Conservation (phyloP, 192 early-diverging fungal genomes). For the Mortierella claussenii region DNA sequence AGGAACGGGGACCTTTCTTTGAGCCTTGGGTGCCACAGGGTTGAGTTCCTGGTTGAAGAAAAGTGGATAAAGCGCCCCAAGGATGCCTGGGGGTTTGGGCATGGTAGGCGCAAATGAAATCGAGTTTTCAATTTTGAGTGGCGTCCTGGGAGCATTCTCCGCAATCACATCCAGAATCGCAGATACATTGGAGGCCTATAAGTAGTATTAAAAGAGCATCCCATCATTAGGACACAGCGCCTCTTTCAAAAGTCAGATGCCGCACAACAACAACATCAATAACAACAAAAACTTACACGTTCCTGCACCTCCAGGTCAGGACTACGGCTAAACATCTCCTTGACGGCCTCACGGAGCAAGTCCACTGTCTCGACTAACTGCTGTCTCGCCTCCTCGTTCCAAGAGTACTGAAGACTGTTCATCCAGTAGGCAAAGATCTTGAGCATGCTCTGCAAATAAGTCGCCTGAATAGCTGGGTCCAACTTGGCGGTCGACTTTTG, state of each 20-base stretch:
- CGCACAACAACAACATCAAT: too few species aligned
- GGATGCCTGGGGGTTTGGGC: constrained; percentile 58
- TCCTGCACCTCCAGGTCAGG: constrained; percentile 86
- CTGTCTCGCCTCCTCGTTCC: constrained; percentile 60
- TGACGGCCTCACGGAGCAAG: constrained; percentile 59
- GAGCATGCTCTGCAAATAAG: constrained; percentile 76
- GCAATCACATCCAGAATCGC: constrained; percentile 63
- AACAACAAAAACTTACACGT: constrained; percentile 55
- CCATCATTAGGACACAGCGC: too few species aligned
- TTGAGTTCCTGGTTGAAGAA: constrained; percentile 89
- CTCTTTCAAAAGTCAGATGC: too few species aligned
- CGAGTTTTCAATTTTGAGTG: constrained; percentile 44
- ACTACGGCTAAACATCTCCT: constrained; percentile 58
- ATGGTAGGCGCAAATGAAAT: constrained; percentile 35
- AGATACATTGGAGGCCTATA: constrained; percentile 60
- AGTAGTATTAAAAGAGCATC: too few species aligned
- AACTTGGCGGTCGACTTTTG: constrained; percentile 57
- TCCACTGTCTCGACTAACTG: constrained; percentile 60
- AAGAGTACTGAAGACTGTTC: constrained; percentile 58
- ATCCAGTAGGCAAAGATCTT: constrained; percentile 77
- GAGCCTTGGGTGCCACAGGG: constrained; percentile 90
- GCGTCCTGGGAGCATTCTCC: constrained; percentile 44
- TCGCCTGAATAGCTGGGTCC: constrained; percentile 68
- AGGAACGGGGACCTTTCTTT: constrained; percentile 89
- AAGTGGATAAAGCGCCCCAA: constrained; percentile 67